Evolutionary conservation across 331 rosid genomes (phyloP).

Genomic region (Malus hybrid): DNA sequence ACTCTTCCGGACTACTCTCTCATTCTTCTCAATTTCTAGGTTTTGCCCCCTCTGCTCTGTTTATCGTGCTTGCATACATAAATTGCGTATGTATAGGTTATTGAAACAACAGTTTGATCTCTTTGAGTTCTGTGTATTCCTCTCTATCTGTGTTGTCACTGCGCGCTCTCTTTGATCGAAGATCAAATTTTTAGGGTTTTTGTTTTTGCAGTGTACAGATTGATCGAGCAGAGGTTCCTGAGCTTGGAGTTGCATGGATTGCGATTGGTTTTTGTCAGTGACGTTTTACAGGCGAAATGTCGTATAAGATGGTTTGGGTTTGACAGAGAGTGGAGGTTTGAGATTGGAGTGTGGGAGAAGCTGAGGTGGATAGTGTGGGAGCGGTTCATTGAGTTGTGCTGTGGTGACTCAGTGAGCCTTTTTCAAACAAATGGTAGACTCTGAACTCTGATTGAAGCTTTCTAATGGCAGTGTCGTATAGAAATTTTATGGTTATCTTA

Average conservation of each 20-base stretch:
- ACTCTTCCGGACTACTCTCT: not conserved
- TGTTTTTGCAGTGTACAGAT: constrained; percentile 10
- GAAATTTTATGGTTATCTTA: not conserved
- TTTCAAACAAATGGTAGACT: constrained; percentile 36
- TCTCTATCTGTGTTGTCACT: not conserved
- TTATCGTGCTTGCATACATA: not conserved
- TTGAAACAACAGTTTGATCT: constrained; percentile 13
- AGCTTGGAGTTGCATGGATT: constrained; percentile 16
- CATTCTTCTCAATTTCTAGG: constrained; percentile 8
- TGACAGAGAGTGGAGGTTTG: not conserved
- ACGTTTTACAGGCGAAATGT: constrained; percentile 4
- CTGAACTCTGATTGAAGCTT: constrained; percentile 12
- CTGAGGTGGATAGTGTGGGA: not conserved
- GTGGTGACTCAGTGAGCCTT: constrained; percentile 10
- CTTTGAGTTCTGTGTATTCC: constrained; percentile 1
- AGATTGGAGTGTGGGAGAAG: constrained; percentile 3
- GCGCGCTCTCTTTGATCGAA: not conserved
- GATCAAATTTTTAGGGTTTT: constrained; percentile 12
- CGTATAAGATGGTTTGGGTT: constrained; percentile 13
- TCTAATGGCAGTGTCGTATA: constrained; percentile 24
- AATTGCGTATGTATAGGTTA: constrained; percentile 6
- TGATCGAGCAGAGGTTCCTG: constrained; percentile 15
- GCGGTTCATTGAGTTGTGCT: constrained; percentile 15
- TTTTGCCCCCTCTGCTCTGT: constrained; percentile 1
- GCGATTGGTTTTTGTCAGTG: constrained; percentile 13